Conservation (phyloP, 2,329 filamentous ascomycete genomes). For the Cladophialophora exuberans region DNA sequence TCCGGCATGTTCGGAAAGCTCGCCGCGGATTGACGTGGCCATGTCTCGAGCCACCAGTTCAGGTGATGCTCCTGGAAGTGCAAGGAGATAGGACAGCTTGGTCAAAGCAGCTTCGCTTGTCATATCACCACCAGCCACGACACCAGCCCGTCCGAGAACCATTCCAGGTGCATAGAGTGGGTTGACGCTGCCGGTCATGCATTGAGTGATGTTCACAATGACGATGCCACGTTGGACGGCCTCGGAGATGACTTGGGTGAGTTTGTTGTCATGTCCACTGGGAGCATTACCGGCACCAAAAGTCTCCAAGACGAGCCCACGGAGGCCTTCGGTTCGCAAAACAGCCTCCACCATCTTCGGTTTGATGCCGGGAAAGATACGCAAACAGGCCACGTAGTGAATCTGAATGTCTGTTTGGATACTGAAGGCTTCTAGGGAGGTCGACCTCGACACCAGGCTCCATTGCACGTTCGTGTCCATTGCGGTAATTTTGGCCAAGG, state of each 20-base stretch:
- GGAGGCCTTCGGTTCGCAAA: constrained; percentile 72
- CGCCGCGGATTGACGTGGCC: constrained; percentile 75
- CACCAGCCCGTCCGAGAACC: constrained; percentile 77
- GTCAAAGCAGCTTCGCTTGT: constrained; percentile 90
- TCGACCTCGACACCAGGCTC: constrained; percentile 75
- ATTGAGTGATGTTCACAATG: constrained; percentile 91
- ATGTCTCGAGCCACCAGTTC: constrained; percentile 71
- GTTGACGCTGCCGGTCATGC: constrained; percentile 72
- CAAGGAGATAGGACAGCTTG: constrained; percentile 85
- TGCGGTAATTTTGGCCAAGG: constrained; percentile 79
- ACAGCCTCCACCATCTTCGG: constrained; percentile 92
- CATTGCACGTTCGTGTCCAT: constrained; percentile 81
- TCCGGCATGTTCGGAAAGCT: constrained; percentile 75
- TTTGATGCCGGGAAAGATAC: constrained; percentile 89
- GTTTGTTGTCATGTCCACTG: constrained; percentile 74
- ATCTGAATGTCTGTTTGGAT: constrained; percentile 78
- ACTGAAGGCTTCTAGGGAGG: constrained; percentile 71
- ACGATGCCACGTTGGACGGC: constrained; percentile 81
- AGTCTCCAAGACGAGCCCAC: constrained; percentile 83
- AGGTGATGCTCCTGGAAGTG: constrained; percentile 64
- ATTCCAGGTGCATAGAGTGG: constrained; percentile 78
- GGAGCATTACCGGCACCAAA: constrained; percentile 94
- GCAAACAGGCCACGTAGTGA: constrained; percentile 84
- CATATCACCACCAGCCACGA: constrained; percentile 70
- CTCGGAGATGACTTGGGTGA: constrained; percentile 75